Conservation (phyloP, 352 stramenopile genomes). For the Blastocystis sp. region DNA sequence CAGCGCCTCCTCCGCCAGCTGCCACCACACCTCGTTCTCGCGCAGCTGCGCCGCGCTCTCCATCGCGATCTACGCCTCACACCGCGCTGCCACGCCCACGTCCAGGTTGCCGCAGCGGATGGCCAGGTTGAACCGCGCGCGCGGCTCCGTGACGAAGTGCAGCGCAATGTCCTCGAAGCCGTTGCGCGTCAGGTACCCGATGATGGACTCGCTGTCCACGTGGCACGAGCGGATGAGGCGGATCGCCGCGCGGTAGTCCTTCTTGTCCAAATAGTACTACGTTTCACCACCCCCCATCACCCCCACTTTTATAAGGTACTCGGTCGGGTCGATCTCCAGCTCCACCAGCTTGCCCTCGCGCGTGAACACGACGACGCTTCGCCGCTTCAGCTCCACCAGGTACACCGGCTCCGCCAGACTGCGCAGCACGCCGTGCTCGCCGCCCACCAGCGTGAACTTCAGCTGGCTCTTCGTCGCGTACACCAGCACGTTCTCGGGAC, state of each 20-base stretch:
- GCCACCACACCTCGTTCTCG: constrained; percentile 90
- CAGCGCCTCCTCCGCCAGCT: constrained; percentile 92
- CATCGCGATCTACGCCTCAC: constrained; percentile 72
- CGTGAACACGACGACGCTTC: constrained; percentile 88
- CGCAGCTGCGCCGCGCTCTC: constrained; percentile 78
- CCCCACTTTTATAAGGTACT: constrained; percentile 91
- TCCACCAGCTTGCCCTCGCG: constrained; percentile 90
- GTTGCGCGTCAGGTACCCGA: constrained; percentile 96
- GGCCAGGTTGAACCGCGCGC: constrained; percentile 92
- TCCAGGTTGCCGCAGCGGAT: constrained; percentile 98
- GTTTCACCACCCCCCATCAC: background rate
- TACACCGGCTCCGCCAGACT: constrained; percentile 95
- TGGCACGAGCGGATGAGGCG: constrained; percentile 92
- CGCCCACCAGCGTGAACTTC: constrained; percentile 83
- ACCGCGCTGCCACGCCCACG: constrained; percentile 89
- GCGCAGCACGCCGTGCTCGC: constrained; percentile 94
- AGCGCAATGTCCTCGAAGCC: constrained; percentile 97
- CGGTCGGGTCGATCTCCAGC: constrained; percentile 93
- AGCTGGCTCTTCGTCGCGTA: constrained; percentile 94
- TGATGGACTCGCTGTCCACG: constrained; percentile 93
- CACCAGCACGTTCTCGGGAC: constrained; percentile 89
- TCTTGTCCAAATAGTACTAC: constrained; percentile 79
- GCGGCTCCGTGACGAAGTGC: constrained; percentile 97
- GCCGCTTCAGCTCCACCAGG: constrained; percentile 87
- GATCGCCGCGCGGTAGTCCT: constrained; percentile 96